Conservation (phyloP, 208 protist species). For the Acanthamoeba sp. region DNA sequence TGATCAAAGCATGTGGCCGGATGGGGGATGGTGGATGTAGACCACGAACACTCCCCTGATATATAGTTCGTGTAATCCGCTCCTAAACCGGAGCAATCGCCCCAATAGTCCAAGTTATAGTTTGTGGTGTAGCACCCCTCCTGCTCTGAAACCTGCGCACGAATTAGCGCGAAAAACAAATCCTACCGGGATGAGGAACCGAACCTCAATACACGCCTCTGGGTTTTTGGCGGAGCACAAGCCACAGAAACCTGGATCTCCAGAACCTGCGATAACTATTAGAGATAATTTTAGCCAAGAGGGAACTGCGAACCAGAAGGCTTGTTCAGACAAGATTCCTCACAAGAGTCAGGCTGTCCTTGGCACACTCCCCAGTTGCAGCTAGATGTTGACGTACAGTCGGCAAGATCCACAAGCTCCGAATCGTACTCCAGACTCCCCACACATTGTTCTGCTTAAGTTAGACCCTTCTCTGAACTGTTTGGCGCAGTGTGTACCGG, state of each 20-base stretch:
- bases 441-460: neutral
- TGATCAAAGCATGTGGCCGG: neutral
- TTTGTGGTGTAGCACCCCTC: neutral
- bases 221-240: neutral
- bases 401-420: neutral
- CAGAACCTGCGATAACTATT: neutral
- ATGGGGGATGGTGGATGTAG: neutral
- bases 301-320: neutral
- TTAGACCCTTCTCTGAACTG: neutral
- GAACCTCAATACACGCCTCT: neutral
- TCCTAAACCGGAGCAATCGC: neutral
- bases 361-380: slow-evolving; percentile 8
- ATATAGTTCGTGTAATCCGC: neutral
- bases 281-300: neutral
- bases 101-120: neutral
- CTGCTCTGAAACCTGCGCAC: neutral
- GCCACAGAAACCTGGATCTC: neutral
- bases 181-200: neutral
- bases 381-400: neutral
- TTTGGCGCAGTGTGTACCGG: too few species aligned
- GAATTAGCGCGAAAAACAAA: neutral
- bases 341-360: neutral
- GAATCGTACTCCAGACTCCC: neutral
- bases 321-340: neutral
- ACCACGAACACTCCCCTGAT: neutral